Base-by-base conservation (phyloP, 2,329 filamentous ascomycete species). In the Lasiodiplodia hormozganensis region DNA sequence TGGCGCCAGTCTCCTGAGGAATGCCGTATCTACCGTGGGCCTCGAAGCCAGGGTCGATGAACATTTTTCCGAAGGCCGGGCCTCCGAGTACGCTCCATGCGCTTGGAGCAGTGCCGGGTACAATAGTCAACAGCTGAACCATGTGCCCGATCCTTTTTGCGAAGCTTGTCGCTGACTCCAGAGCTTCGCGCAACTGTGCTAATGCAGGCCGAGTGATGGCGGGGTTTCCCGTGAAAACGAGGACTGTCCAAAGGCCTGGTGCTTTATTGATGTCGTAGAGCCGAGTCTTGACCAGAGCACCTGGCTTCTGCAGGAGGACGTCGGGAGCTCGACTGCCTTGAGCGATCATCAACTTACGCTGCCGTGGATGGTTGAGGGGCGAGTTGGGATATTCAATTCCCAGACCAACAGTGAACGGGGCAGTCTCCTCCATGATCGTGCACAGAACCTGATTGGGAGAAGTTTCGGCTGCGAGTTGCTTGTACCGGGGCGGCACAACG, bases 301-400 rank as follows among this genome's bases (percentile, higher is more conserved):
- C 56, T 16, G 56, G 56, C 23, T 60, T 60, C 38, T 60, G 56
- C 36, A 60, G 28, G 7, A 60, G 36, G 10, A 60, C 56, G n/a
- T 60, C 36, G 18, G 56, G 56, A 25, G 56, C 56, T 3, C 56
- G 56, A 10, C 56, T 28, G 12, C 56, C 56, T 18, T 60, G 56
- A 18, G 36, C 3, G 11, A 60, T 14, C 56, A 60, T 60, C 11
- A 60, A 7, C 8, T 47, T 47, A 6, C 6, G 34, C 36, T 60
- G 56, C 7, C 5, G 10, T 10, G 56, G 56, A 28, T 28, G 23
- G 21, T 60, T 60, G 4, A 60, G 23, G 18, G n/a, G 11, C 4
- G 56, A 43, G 21, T 60, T 28, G 12, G 36, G 21, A 16, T 60
- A 60, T 2, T 47, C 36, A 6, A 60, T 25, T 14, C 56, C 56